Evolutionary conservation across 257 asterid species (phyloP).

Genomic region (Plantago elongata): DNA sequence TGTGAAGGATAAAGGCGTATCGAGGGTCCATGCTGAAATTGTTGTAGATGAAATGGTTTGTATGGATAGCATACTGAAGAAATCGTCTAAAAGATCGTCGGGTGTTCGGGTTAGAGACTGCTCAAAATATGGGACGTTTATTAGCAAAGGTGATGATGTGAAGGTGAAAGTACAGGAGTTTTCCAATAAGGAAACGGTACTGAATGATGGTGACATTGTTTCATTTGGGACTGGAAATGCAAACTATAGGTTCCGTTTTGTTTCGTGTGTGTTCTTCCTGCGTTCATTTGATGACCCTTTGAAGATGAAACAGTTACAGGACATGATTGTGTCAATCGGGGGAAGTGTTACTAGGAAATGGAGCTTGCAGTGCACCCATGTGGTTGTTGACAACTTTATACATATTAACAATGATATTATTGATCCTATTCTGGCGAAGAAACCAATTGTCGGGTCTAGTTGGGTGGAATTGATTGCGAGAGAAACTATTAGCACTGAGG

Average conservation of each 20-base stretch:
- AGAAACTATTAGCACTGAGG: slow-evolving; percentile 59
- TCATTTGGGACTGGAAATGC: slow-evolving; percentile 94
- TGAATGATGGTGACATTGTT: slow-evolving; percentile 74
- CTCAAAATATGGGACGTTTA: slow-evolving; percentile 90
- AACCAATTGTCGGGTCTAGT: slow-evolving; percentile 41
- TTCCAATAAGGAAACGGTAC: slow-evolving; percentile 57
- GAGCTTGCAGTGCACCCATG: slow-evolving; percentile 72
- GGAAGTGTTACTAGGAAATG: slow-evolving; percentile 49
- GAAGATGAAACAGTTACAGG: slow-evolving; percentile 42
- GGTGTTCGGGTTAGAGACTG: slow-evolving; percentile 74
- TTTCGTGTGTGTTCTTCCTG: slow-evolving; percentile 51
- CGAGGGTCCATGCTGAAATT: slow-evolving; percentile 95
- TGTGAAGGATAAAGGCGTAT: slow-evolving; percentile 87
- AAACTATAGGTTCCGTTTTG: slow-evolving; percentile 72
- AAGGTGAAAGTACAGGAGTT: slow-evolving; percentile 75
- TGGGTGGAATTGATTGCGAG: slow-evolving; percentile 89
- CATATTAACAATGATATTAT: slow-evolving; percentile 48
- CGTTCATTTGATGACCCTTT: slow-evolving; percentile 33
- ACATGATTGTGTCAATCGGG: slow-evolving; percentile 63
- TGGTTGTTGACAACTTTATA: slow-evolving; percentile 57
- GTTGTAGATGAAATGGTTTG: slow-evolving; percentile 74
- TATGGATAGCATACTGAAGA: slow-evolving; percentile 40
- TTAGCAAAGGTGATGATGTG: slow-evolving; percentile 35
- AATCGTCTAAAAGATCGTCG: slow-evolving; percentile 36
- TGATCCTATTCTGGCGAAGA: slow-evolving; percentile 61